Evolutionary conservation across 2,329 filamentous ascomycete genomes (phyloP).

Genomic region (Xylariaceae sp.): DNA sequence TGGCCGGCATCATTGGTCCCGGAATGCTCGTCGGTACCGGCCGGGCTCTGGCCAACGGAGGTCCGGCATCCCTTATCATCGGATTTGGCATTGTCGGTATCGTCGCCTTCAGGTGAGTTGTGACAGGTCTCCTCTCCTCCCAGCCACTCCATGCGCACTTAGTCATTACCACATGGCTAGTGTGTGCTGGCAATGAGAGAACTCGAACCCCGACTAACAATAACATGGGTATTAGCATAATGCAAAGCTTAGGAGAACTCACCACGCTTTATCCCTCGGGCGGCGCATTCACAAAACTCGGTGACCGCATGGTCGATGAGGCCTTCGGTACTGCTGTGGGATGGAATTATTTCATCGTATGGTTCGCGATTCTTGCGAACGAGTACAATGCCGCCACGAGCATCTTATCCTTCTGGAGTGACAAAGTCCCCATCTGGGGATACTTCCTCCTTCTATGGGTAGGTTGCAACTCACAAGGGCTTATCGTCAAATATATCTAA

Average conservation of each 20-base stretch:
- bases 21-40: constrained; percentile 68
- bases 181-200: no score
- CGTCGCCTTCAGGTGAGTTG: constrained; percentile 45
- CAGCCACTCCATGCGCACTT: no score
- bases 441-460: constrained; percentile 72
- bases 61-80: constrained; percentile 66
- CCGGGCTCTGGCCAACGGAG: constrained; percentile 61
- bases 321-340: constrained; percentile 64
- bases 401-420: constrained; percentile 62
- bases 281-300: constrained; percentile 65
- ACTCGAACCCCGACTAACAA: constrained; percentile 5
- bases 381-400: constrained; percentile 66
- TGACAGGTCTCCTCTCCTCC: constrained; percentile 27
- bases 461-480: constrained; percentile 15
- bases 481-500: neutral
- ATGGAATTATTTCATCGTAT: constrained; percentile 66
- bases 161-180: neutral
- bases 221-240: constrained; percentile 43
- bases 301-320: constrained; percentile 65
- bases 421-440: constrained; percentile 56
- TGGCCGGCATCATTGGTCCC: constrained; percentile 61
- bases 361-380: constrained; percentile 53
- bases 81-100: constrained; percentile 68
- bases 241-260: constrained; percentile 70
- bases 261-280: constrained; percentile 68